Conservation (phyloP, 371 early-diverging fungal species). For the Smittium mucronatum region DNA sequence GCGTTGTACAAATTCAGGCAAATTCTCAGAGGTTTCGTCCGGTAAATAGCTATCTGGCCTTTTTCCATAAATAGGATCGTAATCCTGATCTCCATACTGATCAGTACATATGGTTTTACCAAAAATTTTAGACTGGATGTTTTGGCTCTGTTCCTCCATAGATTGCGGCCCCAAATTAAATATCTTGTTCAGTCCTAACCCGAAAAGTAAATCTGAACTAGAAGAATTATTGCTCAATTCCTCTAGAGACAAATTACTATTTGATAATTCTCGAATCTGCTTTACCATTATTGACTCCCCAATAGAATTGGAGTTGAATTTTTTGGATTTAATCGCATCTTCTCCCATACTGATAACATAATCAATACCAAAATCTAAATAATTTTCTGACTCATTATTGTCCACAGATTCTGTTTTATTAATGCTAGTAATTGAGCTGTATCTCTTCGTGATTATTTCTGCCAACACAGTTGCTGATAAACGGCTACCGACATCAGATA, state of each 20-base stretch:
- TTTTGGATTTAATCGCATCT: too few relatives aligned
- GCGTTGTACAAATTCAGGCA: constrained; percentile 5
- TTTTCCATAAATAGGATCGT: neutral
- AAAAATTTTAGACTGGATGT: neutral
- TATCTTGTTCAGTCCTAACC: neutral
- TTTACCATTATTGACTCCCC: neutral
- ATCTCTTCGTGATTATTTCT: neutral
- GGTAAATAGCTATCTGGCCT: neutral
- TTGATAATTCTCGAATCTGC: constrained; percentile 4
- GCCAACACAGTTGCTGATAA: constrained; percentile 3
- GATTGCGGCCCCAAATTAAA: neutral
- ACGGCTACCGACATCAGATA: neutral
- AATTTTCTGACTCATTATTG: neutral
- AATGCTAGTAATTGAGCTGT: neutral
- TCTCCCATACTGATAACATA: constrained; percentile 4
- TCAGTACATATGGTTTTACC: neutral
- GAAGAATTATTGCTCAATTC: neutral
- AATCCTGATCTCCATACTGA: neutral
- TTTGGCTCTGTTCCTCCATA: neutral
- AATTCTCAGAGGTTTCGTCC: neutral
- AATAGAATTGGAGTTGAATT: neutral
- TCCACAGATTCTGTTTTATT: neutral
- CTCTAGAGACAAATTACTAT: neutral
- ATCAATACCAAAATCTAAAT: constrained; percentile 9
- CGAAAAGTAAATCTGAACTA: neutral